These are phyloP conservation scores for Spathaspora hagerdaliae DNA, from an alignment of 805 yeast genomes.

Conservation along the genomic window DNA sequence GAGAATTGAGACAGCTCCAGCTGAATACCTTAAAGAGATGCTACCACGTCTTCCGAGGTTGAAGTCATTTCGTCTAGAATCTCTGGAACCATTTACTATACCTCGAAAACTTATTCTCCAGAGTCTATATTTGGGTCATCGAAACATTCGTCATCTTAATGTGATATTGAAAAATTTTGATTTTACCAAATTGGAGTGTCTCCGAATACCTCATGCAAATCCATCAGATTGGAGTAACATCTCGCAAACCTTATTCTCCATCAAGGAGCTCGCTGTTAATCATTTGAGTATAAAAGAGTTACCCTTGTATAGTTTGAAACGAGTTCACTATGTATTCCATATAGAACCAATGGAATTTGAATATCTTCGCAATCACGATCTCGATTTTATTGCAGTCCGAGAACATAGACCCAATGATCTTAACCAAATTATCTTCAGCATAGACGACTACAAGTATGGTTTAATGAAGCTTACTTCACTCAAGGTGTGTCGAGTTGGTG, in stretches of 20 bases:
- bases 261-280: background rate
- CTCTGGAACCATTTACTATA: background rate
- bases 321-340: background rate
- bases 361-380: too few species aligned
- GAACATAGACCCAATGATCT: too few species aligned
- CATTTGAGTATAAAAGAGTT: background rate
- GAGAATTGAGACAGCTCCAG: too few species aligned
- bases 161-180: background rate
- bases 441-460: too few species aligned
- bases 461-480: too few species aligned
- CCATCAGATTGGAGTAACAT: background rate
- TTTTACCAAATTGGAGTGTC: background rate
- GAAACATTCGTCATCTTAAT: too few species aligned
- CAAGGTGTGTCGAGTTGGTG: too few species aligned
- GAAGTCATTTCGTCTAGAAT: background rate
- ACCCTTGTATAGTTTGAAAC: background rate
- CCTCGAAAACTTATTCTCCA: background rate
- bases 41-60: background rate
- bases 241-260: background rate
- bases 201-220: background rate
- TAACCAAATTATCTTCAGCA: too few species aligned
- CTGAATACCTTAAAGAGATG: too few species aligned
- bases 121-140: background rate
- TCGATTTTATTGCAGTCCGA: too few species aligned
- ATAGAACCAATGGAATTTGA: background rate